These are phyloP conservation scores for Zygoascus sp. DNA, from an alignment of 1,139 yeast genomes.

Conservation along the genomic window DNA sequence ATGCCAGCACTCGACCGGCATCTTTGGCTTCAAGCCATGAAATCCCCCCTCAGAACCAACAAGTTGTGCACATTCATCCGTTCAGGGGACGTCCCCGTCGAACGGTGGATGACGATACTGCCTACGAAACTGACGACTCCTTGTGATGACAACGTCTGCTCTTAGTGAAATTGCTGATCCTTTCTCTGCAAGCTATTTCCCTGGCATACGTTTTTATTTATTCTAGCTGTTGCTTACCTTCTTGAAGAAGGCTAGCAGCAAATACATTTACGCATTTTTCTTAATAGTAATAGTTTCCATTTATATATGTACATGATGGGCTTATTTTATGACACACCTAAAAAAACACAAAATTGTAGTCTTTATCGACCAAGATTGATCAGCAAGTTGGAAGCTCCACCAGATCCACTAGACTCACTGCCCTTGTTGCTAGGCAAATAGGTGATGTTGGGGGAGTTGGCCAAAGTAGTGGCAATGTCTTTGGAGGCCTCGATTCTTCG, in stretches of 20 bases:
- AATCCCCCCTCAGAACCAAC: constrained; percentile 4
- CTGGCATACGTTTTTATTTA: no score
- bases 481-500: constrained; percentile 96
- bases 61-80: constrained; percentile 11
- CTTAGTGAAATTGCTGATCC: no score
- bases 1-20: not conserved
- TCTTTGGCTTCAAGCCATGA: constrained; percentile 2
- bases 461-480: constrained; percentile 87
- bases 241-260: no score
- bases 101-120: not conserved
- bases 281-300: not conserved
- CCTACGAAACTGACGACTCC: not conserved
- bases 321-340: constrained; percentile 8
- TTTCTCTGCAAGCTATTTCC: no score
- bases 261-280: not conserved
- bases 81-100: not conserved
- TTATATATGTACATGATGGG: constrained; percentile 2
- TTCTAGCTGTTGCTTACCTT: no score
- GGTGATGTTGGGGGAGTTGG: constrained; percentile 81
- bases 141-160: no score
- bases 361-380: constrained; percentile 54
- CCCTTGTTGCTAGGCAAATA: constrained; percentile 63
- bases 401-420: constrained; percentile 27
- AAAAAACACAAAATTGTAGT: not conserved
- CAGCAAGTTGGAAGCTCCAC: constrained; percentile 39